Evolutionary conservation across 495 filamentous ascomycete species (phyloP).

Genomic region (Pseudotulostoma volvatum): DNA sequence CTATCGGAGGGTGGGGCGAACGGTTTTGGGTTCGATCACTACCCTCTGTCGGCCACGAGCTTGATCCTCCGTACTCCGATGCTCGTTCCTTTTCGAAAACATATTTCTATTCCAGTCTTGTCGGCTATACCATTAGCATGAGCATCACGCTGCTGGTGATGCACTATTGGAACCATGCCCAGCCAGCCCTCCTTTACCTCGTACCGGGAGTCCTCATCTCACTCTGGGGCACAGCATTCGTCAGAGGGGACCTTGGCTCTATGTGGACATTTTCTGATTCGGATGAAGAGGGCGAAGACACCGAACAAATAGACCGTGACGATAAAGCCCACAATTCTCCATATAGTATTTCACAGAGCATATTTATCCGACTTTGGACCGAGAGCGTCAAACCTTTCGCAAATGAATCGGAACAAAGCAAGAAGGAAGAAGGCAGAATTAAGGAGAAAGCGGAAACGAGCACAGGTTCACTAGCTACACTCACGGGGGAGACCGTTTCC

Average conservation of each 20-base stretch:
- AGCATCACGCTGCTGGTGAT: constrained; percentile 59
- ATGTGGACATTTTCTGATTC: constrained; percentile 78
- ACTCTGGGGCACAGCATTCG: constrained; percentile 63
- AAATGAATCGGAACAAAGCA: constrained; percentile 3
- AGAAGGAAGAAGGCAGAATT: constrained; percentile 6
- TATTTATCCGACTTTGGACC: constrained; percentile 15
- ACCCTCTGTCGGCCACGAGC: constrained; percentile 12
- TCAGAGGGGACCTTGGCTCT: constrained; percentile 47
- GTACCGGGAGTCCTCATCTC: constrained; percentile 68
- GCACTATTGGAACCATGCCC: constrained; percentile 60
- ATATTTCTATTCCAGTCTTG: constrained; percentile 68
- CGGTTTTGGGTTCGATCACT: constrained; percentile 54
- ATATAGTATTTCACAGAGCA: background rate
- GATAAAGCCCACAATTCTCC: background rate
- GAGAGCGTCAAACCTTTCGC: constrained; percentile 7
- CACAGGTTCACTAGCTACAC: no score
- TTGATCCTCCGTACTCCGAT: constrained; percentile 26
- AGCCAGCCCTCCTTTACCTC: constrained; percentile 85
- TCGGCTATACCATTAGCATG: constrained; percentile 73
- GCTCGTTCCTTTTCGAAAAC: constrained; percentile 54
- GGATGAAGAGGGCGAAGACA: constrained; percentile 12
- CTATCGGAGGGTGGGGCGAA: constrained; percentile 64
- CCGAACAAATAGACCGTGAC: constrained; percentile 7
- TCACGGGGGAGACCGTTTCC: no score
- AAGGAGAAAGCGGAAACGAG: background rate